These are phyloP conservation scores for Ophiostoma angusticollis DNA, from an alignment of 2,329 filamentous ascomycete species.

Conservation along the genomic window DNA sequence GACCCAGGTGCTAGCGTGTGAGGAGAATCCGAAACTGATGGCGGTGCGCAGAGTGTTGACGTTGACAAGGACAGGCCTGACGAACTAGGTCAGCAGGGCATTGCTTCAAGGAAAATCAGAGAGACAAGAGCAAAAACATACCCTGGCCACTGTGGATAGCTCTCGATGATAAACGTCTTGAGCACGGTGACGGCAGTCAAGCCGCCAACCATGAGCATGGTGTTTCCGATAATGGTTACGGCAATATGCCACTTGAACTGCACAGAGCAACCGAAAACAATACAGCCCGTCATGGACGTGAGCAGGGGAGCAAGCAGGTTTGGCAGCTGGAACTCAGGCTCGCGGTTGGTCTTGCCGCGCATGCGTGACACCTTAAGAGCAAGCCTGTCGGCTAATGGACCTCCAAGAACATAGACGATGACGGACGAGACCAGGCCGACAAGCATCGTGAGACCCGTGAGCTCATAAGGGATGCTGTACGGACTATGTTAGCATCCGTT, in stretches of 20 bases:
- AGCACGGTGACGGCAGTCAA: slow-evolving; percentile 19
- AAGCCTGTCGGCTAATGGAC: slow-evolving; percentile 20
- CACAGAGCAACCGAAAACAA: slow-evolving; percentile 21
- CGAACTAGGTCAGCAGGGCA: background rate
- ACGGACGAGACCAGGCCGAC: slow-evolving; percentile 15
- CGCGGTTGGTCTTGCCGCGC: slow-evolving; percentile 16
- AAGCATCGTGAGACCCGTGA: slow-evolving; percentile 19
- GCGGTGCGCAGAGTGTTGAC: slow-evolving; percentile 21
- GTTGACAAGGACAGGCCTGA: slow-evolving; percentile 22
- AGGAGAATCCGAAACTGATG: slow-evolving; percentile 21
- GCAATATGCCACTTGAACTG: slow-evolving; percentile 20
- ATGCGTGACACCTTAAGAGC: slow-evolving; percentile 14
- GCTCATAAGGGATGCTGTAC: slow-evolving; percentile 20
- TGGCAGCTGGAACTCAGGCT: slow-evolving; percentile 22
- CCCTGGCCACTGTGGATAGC: slow-evolving; percentile 20
- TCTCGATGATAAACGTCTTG: slow-evolving; percentile 23
- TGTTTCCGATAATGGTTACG: slow-evolving; percentile 17
- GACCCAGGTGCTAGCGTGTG: slow-evolving; percentile 20
- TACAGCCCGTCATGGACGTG: slow-evolving; percentile 18
- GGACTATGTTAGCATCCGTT: slow-evolving; percentile 7
- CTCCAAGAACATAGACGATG: slow-evolving; percentile 19
- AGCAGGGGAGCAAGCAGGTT: slow-evolving; percentile 20
- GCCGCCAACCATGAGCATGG: slow-evolving; percentile 19
- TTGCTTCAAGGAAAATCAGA: background rate
- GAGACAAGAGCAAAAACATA: background rate